These are phyloP conservation scores for Russula virescens DNA, from an alignment of 768 basidiomycete species.

Conservation along the genomic window DNA sequence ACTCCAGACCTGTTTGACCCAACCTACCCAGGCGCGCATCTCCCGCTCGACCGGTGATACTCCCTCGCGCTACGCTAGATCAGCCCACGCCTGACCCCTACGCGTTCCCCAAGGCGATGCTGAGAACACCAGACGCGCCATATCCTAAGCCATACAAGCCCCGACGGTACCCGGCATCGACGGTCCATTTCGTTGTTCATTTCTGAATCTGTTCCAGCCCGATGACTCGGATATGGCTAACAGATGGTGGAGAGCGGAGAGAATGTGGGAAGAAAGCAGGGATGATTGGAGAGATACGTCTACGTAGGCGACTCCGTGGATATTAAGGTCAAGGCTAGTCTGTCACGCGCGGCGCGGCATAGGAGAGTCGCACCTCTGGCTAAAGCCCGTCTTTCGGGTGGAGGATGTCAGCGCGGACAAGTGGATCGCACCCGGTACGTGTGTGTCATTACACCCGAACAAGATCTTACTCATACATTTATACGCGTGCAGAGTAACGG, in stretches of 20 bases:
- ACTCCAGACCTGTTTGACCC: slow-evolving; percentile 4
- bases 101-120: slow-evolving; percentile 19
- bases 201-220: too few relatives aligned
- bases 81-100: neutral
- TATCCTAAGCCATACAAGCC: neutral
- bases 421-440: slow-evolving; percentile 17
- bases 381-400: neutral
- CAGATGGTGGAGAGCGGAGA: too few relatives aligned
- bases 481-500: slow-evolving; percentile 24
- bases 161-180: slow-evolving; percentile 9
- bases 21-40: slow-evolving; percentile 7
- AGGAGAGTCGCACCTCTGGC: neutral
- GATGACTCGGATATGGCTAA: too few relatives aligned
- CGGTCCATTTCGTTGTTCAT: too few relatives aligned
- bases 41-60: neutral
- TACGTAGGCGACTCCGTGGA: too few relatives aligned
- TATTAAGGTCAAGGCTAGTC: slow-evolving; percentile 7
- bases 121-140: neutral
- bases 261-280: too few relatives aligned
- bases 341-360: slow-evolving; percentile 17
- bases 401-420: slow-evolving; percentile 14
- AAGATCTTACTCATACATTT: too few relatives aligned
- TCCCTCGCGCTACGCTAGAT: slow-evolving; percentile 5
- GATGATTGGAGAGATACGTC: slow-evolving; percentile 3
- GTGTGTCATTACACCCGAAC: too few relatives aligned